A percentile compares a stretch with the other conserved stretches of the same genome.
Conservation (phyloP, 2,329 filamentous ascomycete genomes). For the Scleromitrula shiraiana region DNA sequence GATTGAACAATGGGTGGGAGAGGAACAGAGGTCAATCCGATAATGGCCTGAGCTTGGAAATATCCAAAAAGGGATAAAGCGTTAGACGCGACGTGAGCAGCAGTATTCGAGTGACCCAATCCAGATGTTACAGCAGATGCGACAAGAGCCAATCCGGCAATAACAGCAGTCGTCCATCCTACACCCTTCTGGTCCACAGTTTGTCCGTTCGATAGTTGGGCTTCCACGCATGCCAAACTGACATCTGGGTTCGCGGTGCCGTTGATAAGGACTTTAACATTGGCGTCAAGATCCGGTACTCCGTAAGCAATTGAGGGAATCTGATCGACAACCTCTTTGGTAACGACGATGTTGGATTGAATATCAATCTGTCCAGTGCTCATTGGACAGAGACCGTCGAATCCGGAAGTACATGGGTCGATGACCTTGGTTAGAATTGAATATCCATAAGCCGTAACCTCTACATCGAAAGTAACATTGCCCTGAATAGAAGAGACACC, state of each 20-base stretch:
- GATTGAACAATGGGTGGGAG: slow-evolving; percentile 82
- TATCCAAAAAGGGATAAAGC: slow-evolving; percentile 90
- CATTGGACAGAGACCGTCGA: slow-evolving; percentile 84
- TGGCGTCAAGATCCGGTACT: slow-evolving; percentile 85
- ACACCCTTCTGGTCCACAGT: slow-evolving; percentile 84
- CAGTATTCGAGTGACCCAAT: slow-evolving; percentile 86
- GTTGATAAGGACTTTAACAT: slow-evolving; percentile 75
- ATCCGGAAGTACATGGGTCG: slow-evolving; percentile 62
- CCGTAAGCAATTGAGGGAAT: slow-evolving; percentile 82
- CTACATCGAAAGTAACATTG: slow-evolving; percentile 69
- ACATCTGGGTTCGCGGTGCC: slow-evolving; percentile 47
- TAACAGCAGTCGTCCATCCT: slow-evolving; percentile 81
- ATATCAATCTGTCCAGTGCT: slow-evolving; percentile 73
- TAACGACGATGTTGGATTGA: slow-evolving; percentile 59
- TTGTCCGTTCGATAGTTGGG: slow-evolving; percentile 80
- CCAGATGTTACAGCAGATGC: slow-evolving; percentile 85
- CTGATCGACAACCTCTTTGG: slow-evolving; percentile 45
- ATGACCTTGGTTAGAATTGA: slow-evolving; percentile 58
- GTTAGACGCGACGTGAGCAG: slow-evolving; percentile 88
- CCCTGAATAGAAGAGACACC: slow-evolving; percentile 79
- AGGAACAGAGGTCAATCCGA: slow-evolving; percentile 73
- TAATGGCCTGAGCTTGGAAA: slow-evolving; percentile 88
- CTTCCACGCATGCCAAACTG: slow-evolving; percentile 79
- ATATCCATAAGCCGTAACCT: slow-evolving; percentile 77
- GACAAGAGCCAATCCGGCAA: slow-evolving; percentile 74